A percentile compares a stretch with the other conserved stretches of the same genome.
Conservation (phyloP, 768 basidiomycete genomes). For the Astraeus odoratus region DNA sequence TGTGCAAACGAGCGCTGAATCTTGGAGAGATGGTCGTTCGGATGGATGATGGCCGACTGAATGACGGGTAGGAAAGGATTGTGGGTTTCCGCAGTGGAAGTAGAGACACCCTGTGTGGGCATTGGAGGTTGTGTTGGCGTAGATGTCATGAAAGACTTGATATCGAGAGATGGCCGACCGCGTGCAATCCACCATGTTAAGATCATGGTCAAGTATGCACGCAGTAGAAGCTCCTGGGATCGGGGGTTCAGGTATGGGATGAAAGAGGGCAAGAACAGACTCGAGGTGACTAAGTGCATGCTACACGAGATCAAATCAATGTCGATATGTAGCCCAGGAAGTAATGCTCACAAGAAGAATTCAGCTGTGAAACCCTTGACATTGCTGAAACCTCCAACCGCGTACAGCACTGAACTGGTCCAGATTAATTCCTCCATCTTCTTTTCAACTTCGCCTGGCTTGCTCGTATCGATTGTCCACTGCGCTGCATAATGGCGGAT, state of each 20-base stretch:
- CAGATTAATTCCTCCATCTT: conserved; percentile 65
- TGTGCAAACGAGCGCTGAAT: conserved; percentile 30
- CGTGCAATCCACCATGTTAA: conserved; percentile 36
- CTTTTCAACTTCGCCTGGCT: conserved; percentile 33
- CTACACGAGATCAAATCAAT: conserved; percentile 5
- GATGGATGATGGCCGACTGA: conserved; percentile 32
- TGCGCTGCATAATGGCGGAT: conserved; percentile 22
- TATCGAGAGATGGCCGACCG: conserved; percentile 24
- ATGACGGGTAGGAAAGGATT: conserved; percentile 37
- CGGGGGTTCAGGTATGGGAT: conserved; percentile 30
- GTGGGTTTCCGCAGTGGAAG: conserved; percentile 9
- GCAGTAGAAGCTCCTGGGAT: conserved; percentile 41
- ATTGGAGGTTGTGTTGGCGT: conserved; percentile 18
- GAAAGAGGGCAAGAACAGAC: conserved; percentile 26
- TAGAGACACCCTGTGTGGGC: not conserved
- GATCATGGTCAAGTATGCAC: conserved; percentile 39
- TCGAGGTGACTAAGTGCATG: conserved; percentile 26
- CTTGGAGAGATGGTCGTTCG: too few species aligned
- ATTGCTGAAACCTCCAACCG: conserved; percentile 48
- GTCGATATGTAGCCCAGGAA: too few species aligned
- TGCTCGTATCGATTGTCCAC: conserved; percentile 36
- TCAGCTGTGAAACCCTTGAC: conserved; percentile 34
- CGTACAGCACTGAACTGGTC: too few species aligned
- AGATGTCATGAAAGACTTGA: conserved; percentile 26
- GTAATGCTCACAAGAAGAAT: conserved; percentile 59